These are phyloP conservation scores for Pleurotus eryngii DNA, from an alignment of 768 basidiomycete genomes.

Conservation along the genomic window DNA sequence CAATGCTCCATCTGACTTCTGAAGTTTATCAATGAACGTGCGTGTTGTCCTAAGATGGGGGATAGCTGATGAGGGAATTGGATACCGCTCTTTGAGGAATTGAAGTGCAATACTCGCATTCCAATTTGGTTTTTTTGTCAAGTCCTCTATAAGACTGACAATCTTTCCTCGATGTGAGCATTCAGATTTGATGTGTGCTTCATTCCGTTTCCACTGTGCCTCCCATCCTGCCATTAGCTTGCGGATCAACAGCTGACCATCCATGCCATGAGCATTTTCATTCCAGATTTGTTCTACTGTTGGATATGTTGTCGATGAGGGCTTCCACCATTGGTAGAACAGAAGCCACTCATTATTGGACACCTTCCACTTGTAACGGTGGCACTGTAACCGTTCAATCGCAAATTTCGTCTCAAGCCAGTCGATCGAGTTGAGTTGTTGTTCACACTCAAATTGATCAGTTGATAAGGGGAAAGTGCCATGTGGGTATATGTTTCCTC, in stretches of 20 bases:
- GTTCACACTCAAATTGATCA: neutral
- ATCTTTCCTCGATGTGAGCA: slow-evolving; percentile 18
- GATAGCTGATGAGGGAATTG: slow-evolving; percentile 10
- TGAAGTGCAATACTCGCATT: slow-evolving; percentile 15
- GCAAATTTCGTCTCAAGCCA: slow-evolving; percentile 3
- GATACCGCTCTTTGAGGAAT: slow-evolving; percentile 20
- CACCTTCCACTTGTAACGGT: slow-evolving; percentile 22
- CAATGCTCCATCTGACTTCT: slow-evolving; percentile 9
- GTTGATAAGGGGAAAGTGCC: slow-evolving; percentile 7
- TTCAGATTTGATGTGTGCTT: slow-evolving; percentile 18
- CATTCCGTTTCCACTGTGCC: slow-evolving; percentile 23
- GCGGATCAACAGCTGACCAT: slow-evolving; percentile 19
- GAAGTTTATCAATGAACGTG: slow-evolving; percentile 11
- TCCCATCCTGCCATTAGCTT: slow-evolving; percentile 8
- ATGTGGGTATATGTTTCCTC: neutral
- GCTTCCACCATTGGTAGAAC: slow-evolving; percentile 15
- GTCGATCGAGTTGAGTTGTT: slow-evolving; percentile 1
- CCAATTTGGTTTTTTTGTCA: slow-evolving; percentile 18
- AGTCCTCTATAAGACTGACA: slow-evolving; percentile 17
- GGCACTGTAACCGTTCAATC: slow-evolving; percentile 8
- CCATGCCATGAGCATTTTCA: slow-evolving; percentile 22
- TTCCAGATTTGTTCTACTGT: slow-evolving; percentile 23
- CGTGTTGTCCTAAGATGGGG: slow-evolving; percentile 11
- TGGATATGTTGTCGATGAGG: neutral
- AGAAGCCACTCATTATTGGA: slow-evolving; percentile 22